Conservation (phyloP, 768 basidiomycete species). For the Hygrocybe coccinea region DNA sequence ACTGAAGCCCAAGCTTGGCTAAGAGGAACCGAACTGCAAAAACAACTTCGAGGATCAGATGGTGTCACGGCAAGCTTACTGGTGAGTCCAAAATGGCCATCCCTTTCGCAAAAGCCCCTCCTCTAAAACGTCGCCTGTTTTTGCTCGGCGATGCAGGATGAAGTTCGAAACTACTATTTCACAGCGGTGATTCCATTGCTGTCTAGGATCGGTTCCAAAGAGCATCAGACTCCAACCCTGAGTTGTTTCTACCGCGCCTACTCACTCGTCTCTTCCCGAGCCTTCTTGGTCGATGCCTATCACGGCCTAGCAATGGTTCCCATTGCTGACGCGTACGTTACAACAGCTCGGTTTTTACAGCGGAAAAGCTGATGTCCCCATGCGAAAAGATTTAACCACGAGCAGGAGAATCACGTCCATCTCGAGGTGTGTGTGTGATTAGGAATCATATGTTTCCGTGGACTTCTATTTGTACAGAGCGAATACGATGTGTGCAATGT, state of each 20-base stretch:
- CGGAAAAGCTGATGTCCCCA: background rate
- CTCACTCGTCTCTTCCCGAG: conserved; percentile 70
- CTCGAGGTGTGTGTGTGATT: conserved; percentile 51
- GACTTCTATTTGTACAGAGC: conserved; percentile 38
- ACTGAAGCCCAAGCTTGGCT: conserved; percentile 36
- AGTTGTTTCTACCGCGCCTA: conserved; percentile 49
- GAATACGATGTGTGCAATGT: conserved; percentile 68
- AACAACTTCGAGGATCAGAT: conserved; percentile 5
- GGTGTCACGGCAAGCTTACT: conserved; percentile 1
- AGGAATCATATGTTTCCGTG: background rate
- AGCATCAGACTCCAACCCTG: conserved; percentile 22
- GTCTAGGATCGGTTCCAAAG: conserved; percentile 7
- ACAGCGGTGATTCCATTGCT: conserved; percentile 32
- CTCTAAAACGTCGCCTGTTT: background rate
- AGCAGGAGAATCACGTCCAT: conserved; percentile 63
- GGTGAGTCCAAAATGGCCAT: background rate
- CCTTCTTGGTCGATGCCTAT: conserved; percentile 78
- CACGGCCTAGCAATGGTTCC: conserved; percentile 82
- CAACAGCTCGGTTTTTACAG: conserved; percentile 2
- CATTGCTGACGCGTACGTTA: conserved; percentile 71
- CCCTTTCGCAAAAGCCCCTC: background rate
- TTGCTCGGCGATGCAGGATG: conserved; percentile 23
- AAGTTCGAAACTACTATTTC: conserved; percentile 35
- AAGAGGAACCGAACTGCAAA: conserved; percentile 38
- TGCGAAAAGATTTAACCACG: conserved; percentile 65